These are phyloP conservation scores for Kazachstania sp. DNA, from an alignment of 1,139 yeast species.

Conservation along the genomic window DNA sequence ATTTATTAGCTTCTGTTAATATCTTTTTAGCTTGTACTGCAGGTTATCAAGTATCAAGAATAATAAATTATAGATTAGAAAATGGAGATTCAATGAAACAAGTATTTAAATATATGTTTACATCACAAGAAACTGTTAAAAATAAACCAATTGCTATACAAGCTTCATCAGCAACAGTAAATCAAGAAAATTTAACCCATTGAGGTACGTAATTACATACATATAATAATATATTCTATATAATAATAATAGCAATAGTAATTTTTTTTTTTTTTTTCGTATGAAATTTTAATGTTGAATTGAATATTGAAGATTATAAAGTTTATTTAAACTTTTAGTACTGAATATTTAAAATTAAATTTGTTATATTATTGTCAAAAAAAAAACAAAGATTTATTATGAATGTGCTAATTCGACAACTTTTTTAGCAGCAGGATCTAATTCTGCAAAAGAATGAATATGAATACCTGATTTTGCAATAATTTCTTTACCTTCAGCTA, in stretches of 20 bases:
- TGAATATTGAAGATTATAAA: too few species aligned
- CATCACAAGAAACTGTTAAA: neutral
- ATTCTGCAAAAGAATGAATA: constrained; percentile 83
- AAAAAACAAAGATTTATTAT: too few species aligned
- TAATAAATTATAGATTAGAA: constrained; percentile 51
- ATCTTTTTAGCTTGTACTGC: constrained; percentile 90
- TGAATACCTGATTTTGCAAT: constrained; percentile 85
- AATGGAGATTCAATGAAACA: constrained; percentile 45
- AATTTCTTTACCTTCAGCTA: constrained; percentile 79
- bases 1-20: constrained; percentile 83
- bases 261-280: neutral
- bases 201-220: neutral
- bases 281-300: neutral
- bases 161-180: too few species aligned
- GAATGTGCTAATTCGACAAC: constrained; percentile 59
- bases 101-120: constrained; percentile 45
- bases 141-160: neutral
- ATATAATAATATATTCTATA: too few species aligned
- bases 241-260: neutral
- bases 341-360: too few species aligned
- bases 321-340: too few species aligned
- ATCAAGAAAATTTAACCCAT: neutral
- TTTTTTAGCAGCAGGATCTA: constrained; percentile 96
- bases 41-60: constrained; percentile 69
- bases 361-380: too few species aligned